These are phyloP conservation scores for Acacia acuminata DNA, from an alignment of 306 rosid species.

Conservation along the genomic window DNA sequence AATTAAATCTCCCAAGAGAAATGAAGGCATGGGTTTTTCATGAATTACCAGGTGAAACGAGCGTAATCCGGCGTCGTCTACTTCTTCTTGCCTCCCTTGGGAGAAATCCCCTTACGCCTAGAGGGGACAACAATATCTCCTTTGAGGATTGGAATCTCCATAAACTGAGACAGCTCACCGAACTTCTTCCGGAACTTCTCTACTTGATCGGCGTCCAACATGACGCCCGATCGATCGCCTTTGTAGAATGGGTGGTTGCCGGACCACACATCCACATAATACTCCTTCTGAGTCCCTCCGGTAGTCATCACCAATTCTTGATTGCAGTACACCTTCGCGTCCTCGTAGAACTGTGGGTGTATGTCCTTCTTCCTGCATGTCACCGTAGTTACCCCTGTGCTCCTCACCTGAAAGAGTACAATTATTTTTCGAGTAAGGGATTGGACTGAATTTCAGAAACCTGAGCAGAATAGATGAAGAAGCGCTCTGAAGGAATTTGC, in stretches of 20 bases:
- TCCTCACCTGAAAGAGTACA: constrained; percentile 31
- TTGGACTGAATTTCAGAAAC: not conserved
- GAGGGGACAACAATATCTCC: constrained; percentile 83
- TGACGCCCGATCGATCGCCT: constrained; percentile 63
- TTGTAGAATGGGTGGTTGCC: constrained; percentile 96
- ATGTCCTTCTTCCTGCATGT: constrained; percentile 88
- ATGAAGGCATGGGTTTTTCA: not conserved
- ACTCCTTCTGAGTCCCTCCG: constrained; percentile 92
- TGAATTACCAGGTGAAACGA: not conserved
- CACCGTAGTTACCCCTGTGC: constrained; percentile 39
- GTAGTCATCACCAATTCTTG: constrained; percentile 86
- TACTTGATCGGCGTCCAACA: constrained; percentile 77
- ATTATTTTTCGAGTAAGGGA: not conserved
- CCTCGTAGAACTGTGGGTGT: constrained; percentile 75
- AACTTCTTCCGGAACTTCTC: constrained; percentile 95
- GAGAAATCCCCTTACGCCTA: constrained; percentile 51
- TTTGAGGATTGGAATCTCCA: constrained; percentile 85
- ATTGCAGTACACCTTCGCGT: constrained; percentile 85
- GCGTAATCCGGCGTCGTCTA: constrained; percentile 18
- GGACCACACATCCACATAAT: constrained; percentile 91
- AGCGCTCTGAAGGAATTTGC: not conserved
- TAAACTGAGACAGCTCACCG: constrained; percentile 56
- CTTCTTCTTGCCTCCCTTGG: constrained; percentile 84
- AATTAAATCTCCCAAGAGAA: constrained; percentile 8
- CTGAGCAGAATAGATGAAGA: not conserved